A percentile compares a stretch with the other conserved stretches of the same genome.
Evolutionary conservation across 768 basidiomycete genomes (phyloP).

Genomic region (Lactarius psammicola): DNA sequence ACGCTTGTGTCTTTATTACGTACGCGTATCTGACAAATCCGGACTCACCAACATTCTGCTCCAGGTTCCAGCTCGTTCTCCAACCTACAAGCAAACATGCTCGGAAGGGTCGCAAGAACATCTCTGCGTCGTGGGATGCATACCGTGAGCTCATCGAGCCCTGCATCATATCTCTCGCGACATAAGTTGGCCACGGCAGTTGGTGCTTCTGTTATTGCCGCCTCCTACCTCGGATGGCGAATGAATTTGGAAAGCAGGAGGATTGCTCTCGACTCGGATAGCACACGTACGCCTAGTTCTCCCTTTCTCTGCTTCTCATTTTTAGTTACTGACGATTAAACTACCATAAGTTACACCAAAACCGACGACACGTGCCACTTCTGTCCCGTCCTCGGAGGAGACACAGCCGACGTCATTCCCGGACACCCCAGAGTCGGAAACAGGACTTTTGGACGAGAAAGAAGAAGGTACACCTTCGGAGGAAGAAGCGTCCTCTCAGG

Average conservation of each 20-base stretch:
- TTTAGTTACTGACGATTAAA: conserved; percentile 17
- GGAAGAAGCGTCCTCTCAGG: conserved; percentile 35
- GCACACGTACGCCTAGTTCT: conserved; percentile 2
- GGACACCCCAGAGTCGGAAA: not conserved
- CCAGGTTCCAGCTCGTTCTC: not conserved
- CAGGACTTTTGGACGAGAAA: conserved; percentile 4
- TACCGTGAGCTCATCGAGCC: conserved; percentile 13
- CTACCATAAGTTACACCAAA: conserved; percentile 18
- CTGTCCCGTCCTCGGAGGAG: conserved; percentile 10
- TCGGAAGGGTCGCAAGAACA: conserved; percentile 18
- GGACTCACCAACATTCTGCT: not conserved
- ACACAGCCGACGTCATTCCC: conserved; percentile 7
- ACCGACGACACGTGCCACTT: conserved; percentile 5
- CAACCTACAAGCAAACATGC: conserved; percentile 18
- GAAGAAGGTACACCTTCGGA: conserved; percentile 32
- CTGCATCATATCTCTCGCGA: conserved; percentile 12
- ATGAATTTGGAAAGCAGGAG: conserved; percentile 28
- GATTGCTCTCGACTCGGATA: conserved; percentile 32
- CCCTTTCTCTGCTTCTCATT: not conserved
- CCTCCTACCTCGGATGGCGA: conserved; percentile 38
- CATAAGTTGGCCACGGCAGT: conserved; percentile 31
- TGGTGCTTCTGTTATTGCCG: conserved; percentile 35
- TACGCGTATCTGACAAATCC: conserved; percentile 2
- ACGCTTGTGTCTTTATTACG: not conserved
- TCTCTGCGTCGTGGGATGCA: conserved; percentile 24